A percentile compares a stretch with the other conserved stretches of the same genome.
These are phyloP conservation scores for Tetradesmus lagerheimii DNA, from an alignment of 139 green algal species.

Conservation along the genomic window DNA sequence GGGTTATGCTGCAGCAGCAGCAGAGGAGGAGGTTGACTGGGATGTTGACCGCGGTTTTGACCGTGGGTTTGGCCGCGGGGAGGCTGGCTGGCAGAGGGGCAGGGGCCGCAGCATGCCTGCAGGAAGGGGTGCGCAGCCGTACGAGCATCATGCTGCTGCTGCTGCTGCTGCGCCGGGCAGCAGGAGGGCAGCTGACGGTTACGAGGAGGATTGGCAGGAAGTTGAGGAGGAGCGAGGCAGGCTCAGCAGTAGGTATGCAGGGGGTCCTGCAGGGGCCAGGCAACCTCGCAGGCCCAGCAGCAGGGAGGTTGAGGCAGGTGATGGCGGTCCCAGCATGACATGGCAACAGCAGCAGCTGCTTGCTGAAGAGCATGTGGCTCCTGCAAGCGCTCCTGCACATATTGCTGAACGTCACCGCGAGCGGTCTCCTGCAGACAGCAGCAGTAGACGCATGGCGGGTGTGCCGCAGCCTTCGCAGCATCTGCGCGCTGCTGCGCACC, in stretches of 20 bases:
- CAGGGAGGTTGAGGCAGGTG: not conserved
- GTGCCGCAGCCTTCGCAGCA: constrained; percentile 8
- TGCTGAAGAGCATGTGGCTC: not conserved
- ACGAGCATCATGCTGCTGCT: not conserved
- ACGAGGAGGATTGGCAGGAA: not conserved
- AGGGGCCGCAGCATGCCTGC: not conserved
- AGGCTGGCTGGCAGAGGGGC: not conserved
- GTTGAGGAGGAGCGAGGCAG: not conserved
- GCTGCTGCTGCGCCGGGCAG: not conserved
- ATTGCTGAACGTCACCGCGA: not conserved
- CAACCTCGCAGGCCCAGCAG: not conserved
- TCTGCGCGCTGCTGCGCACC: constrained; percentile 22
- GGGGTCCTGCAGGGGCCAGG: too few relatives aligned
- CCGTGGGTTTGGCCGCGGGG: not conserved
- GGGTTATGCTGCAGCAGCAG: not conserved
- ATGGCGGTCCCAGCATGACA: constrained; percentile 1
- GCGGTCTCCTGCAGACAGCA: not conserved
- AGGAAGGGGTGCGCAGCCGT: not conserved
- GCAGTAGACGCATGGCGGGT: not conserved
- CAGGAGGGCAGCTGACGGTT: not conserved
- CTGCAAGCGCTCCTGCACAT: not conserved
- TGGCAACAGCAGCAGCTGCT: constrained; percentile 46
- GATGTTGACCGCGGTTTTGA: not conserved
- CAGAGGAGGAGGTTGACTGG: not conserved
- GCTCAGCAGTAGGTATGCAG: not conserved